Evolutionary conservation across 2,329 filamentous ascomycete genomes (phyloP).

Genomic region (Fusarium miscanthi): DNA sequence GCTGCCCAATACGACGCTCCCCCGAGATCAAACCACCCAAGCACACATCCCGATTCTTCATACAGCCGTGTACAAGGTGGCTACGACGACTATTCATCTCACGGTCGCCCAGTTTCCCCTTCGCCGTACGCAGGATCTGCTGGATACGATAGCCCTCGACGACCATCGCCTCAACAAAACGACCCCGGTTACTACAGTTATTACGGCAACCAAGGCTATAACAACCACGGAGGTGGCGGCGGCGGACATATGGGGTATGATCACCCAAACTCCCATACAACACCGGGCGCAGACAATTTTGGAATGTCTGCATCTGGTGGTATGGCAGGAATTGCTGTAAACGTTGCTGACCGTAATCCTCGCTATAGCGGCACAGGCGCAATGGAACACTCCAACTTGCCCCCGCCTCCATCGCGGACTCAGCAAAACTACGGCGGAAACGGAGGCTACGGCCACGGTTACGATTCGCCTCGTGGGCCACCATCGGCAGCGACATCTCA

Average conservation of each 20-base stretch:
- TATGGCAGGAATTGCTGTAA: conserved; percentile 74
- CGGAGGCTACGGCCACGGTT: conserved; percentile 42
- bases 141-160: conserved; percentile 38
- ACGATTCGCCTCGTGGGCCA: conserved; percentile 37
- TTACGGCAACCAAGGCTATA: conserved; percentile 29
- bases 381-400: conserved; percentile 57
- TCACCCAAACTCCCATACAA: conserved; percentile 48
- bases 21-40: conserved; percentile 35
- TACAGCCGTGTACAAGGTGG: conserved; percentile 33
- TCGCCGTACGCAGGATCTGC: conserved; percentile 37
- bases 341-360: conserved; percentile 72
- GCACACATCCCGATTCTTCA: conserved; percentile 42
- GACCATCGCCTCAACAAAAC: conserved; percentile 32
- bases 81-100: conserved; percentile 36
- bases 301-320: conserved; percentile 71
- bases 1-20: conserved; percentile 46
- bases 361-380: conserved; percentile 74
- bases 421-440: conserved; percentile 44
- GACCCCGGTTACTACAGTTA: conserved; percentile 43
- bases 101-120: conserved; percentile 26
- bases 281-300: conserved; percentile 75
- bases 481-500: conserved; percentile 28
- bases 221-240: conserved; percentile 25
- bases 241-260: conserved; percentile 44
- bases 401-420: conserved; percentile 52